phyloP scores from a whole-genome alignment of 129 eudicot species.

The Logfia minima region DNA sequence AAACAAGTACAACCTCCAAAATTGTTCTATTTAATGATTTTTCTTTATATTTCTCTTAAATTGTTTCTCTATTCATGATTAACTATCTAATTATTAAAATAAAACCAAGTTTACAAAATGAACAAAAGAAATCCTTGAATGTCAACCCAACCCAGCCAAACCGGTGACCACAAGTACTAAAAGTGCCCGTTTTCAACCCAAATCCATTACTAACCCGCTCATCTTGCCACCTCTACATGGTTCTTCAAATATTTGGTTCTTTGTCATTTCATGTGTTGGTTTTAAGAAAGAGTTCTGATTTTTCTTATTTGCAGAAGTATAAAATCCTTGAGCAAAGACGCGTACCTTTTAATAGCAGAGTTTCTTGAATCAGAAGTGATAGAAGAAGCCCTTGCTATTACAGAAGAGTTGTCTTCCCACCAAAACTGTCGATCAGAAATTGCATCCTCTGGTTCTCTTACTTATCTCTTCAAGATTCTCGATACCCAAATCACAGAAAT shows the following conservation, averaged over 20 bases:
- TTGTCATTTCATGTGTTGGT: background rate
- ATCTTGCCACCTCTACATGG: background rate
- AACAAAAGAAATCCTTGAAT: background rate
- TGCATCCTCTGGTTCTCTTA: conserved; percentile 47
- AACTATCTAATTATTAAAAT: background rate
- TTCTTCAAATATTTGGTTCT: background rate
- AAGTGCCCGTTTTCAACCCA: background rate
- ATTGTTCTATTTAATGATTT: background rate
- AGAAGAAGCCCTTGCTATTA: conserved; percentile 64
- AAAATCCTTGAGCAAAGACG: conserved; percentile 45
- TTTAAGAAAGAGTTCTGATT: background rate
- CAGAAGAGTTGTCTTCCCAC: conserved; percentile 51
- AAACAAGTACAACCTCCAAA: background rate
- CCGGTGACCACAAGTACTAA: background rate
- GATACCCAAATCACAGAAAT: conserved; percentile 46
- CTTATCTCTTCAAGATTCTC: conserved; percentile 48
- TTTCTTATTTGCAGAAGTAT: conserved; percentile 41
- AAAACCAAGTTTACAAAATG: background rate
- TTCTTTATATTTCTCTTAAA: background rate
- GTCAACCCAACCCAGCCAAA: background rate
- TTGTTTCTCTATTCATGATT: background rate
- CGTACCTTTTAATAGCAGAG: conserved; percentile 55
- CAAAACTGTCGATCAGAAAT: conserved; percentile 34
- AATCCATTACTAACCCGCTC: background rate
- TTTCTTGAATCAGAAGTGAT: conserved; percentile 55